A percentile compares a stretch with the other conserved stretches of the same genome.
phyloP scores from a whole-genome alignment of 768 basidiomycete genomes.

The Collybia mongolica region DNA sequence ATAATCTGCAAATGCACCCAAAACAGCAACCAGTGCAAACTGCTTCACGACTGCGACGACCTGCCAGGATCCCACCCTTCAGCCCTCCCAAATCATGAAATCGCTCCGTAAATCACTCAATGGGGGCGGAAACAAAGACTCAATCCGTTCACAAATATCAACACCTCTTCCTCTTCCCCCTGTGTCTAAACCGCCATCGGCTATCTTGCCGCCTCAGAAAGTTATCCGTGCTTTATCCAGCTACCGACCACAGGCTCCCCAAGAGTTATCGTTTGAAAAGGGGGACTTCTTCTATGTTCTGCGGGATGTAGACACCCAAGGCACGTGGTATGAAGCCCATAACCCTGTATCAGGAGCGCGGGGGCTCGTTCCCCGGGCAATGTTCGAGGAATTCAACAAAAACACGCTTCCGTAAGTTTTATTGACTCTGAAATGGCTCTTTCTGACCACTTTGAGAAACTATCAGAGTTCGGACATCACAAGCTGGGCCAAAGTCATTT shows the following conservation, averaged over 20 bases:
- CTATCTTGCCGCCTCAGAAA: constrained; percentile 86
- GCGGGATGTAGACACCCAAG: constrained; percentile 58
- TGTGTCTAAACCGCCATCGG: constrained; percentile 66
- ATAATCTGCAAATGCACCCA: constrained; percentile 16
- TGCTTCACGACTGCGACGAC: constrained; percentile 27
- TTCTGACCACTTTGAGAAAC: constrained; percentile 5
- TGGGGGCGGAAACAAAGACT: constrained; percentile 59
- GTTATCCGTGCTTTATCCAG: constrained; percentile 83
- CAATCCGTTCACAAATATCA: constrained; percentile 62
- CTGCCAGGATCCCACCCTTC: constrained; percentile 14
- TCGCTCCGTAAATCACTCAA: constrained; percentile 80
- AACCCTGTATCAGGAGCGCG: constrained; percentile 91
- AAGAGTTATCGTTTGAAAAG: constrained; percentile 86
- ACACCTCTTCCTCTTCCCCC: constrained; percentile 66
- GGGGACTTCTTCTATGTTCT: constrained; percentile 99
- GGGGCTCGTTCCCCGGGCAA: constrained; percentile 81
- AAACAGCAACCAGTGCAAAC: constrained; percentile 12
- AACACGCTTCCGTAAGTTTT: constrained; percentile 56
- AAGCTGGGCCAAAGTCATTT: constrained; percentile 23
- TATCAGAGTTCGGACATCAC: constrained; percentile 42
- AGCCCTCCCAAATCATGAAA: constrained; percentile 56
- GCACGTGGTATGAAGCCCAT: constrained; percentile 88
- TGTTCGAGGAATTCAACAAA: constrained; percentile 93
- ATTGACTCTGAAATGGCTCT: background rate
- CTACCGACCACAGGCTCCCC: constrained; percentile 70